Evolutionary conservation across 2,329 filamentous ascomycete genomes (phyloP).

Genomic region (Arthrobotrys iridis): DNA sequence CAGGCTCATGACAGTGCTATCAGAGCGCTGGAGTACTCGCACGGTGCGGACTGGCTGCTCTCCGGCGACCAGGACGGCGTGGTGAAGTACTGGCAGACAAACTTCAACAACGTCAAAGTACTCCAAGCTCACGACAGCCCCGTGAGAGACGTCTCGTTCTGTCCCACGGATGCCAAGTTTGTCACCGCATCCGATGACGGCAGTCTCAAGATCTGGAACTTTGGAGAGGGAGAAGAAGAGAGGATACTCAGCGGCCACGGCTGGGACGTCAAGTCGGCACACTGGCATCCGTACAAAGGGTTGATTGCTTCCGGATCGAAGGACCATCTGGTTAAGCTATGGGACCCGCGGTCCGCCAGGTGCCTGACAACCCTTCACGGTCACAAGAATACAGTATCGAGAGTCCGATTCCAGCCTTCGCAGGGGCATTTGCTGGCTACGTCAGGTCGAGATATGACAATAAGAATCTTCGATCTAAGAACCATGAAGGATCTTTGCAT

Average conservation of each 20-base stretch:
- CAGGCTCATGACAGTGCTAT: conserved; percentile 87
- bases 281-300: conserved; percentile 97
- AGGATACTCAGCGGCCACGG: conserved; percentile 89
- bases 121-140: conserved; percentile 90
- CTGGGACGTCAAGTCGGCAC: conserved; percentile 96
- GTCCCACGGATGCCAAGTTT: conserved; percentile 93
- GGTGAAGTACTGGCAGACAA: conserved; percentile 98
- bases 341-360: conserved; percentile 91
- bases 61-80: conserved; percentile 94
- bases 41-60: conserved; percentile 95
- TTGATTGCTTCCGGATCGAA: conserved; percentile 95
- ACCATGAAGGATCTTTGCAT: conserved; percentile 99
- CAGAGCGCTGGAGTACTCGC: conserved; percentile 83
- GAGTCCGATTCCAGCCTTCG: conserved; percentile 86
- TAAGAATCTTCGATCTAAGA: conserved; percentile 90
- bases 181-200: conserved; percentile 95
- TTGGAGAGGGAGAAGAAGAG: conserved; percentile 84
- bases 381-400: conserved; percentile 96
- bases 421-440: conserved; percentile 88
- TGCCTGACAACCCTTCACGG: conserved; percentile 94
- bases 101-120: conserved; percentile 98
- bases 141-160: conserved; percentile 90
- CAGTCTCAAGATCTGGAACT: conserved; percentile 94
- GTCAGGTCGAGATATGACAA: conserved; percentile 90
- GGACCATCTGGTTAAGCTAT: conserved; percentile 95